These are phyloP conservation scores for Suhomyces coccinellae DNA, from an alignment of 1,139 yeast genomes.

Conservation along the genomic window DNA sequence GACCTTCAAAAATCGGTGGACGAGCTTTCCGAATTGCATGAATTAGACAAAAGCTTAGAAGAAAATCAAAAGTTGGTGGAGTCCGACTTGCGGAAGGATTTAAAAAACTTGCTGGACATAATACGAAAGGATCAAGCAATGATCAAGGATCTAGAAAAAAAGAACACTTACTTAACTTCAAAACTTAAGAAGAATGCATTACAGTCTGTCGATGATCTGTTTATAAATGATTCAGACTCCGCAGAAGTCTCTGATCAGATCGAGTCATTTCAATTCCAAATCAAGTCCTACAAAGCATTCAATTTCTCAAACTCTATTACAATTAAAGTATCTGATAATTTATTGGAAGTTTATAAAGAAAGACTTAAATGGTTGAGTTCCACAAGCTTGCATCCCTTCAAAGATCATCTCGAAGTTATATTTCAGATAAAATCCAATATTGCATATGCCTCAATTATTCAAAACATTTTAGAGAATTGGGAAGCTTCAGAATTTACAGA, in stretches of 20 bases:
- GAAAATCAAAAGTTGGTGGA: slow-evolving; percentile 56
- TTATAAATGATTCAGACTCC: background rate
- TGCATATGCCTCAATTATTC: background rate
- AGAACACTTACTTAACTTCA: slow-evolving; percentile 30
- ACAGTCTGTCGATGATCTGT: background rate
- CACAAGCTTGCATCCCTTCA: background rate
- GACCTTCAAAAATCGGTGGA: slow-evolving; percentile 43
- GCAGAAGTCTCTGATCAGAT: slow-evolving; percentile 11
- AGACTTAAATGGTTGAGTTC: background rate
- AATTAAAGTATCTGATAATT: slow-evolving; percentile 13
- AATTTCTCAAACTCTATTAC: slow-evolving; percentile 14
- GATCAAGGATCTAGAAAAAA: slow-evolving; percentile 32
- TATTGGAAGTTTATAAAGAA: slow-evolving; percentile 4
- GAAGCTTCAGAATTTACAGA: background rate
- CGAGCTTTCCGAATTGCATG: slow-evolving; percentile 62
- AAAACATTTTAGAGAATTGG: background rate
- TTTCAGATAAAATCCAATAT: slow-evolving; percentile 5
- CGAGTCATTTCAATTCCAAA: slow-evolving; percentile 21
- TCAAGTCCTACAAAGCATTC: slow-evolving; percentile 16
- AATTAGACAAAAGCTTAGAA: slow-evolving; percentile 64
- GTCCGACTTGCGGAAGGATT: slow-evolving; percentile 48
- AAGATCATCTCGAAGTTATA: slow-evolving; percentile 2
- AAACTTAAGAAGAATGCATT: slow-evolving; percentile 8
- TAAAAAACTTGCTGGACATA: slow-evolving; percentile 34
- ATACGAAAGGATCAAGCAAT: slow-evolving; percentile 27